These are phyloP conservation scores for Nitzschia sp. DNA, from an alignment of 108 stramenopile genomes.

Conservation along the genomic window DNA sequence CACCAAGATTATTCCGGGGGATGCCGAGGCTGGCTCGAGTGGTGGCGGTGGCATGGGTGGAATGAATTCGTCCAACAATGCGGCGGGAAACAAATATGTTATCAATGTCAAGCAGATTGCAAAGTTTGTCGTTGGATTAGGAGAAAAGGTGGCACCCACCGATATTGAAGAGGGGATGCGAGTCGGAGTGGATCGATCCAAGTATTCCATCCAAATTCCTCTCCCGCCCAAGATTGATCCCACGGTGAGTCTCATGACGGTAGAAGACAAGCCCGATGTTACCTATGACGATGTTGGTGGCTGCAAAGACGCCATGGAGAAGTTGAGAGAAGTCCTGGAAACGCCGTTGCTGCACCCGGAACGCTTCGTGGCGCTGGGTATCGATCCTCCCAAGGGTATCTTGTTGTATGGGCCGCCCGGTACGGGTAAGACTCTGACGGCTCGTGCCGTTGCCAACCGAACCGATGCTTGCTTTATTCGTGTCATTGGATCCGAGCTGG, in stretches of 20 bases:
- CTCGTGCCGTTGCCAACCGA: conserved; percentile 95
- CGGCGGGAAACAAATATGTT: conserved; percentile 90
- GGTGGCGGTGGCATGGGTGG: conserved; percentile 25
- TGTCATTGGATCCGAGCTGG: conserved; percentile 95
- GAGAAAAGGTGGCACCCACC: conserved; percentile 98
- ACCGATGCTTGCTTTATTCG: conserved; percentile 99
- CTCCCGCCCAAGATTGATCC: conserved; percentile 99
- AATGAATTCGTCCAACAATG: conserved; percentile 6
- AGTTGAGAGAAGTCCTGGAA: conserved; percentile 95
- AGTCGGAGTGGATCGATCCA: conserved; percentile 96
- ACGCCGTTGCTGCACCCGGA: conserved; percentile 95
- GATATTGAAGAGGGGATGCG: conserved; percentile 99
- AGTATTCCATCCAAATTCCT: conserved; percentile 98
- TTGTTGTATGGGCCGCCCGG: conserved; percentile 95
- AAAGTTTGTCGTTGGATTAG: conserved; percentile 98
- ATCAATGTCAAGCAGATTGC: conserved; percentile 99
- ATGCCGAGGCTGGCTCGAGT: conserved; percentile 18
- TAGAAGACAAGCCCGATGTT: conserved; percentile 99
- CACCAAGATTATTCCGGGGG: conserved; percentile 94
- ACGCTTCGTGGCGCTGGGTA: conserved; percentile 95
- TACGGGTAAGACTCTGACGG: conserved; percentile 94
- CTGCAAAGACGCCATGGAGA: conserved; percentile 96
- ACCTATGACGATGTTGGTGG: conserved; percentile 99
- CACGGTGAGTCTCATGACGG: conserved; percentile 98
- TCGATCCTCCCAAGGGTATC: conserved; percentile 98